Evolutionary conservation across 352 stramenopile genomes (phyloP).

Genomic region (Vaucheria bursata): DNA sequence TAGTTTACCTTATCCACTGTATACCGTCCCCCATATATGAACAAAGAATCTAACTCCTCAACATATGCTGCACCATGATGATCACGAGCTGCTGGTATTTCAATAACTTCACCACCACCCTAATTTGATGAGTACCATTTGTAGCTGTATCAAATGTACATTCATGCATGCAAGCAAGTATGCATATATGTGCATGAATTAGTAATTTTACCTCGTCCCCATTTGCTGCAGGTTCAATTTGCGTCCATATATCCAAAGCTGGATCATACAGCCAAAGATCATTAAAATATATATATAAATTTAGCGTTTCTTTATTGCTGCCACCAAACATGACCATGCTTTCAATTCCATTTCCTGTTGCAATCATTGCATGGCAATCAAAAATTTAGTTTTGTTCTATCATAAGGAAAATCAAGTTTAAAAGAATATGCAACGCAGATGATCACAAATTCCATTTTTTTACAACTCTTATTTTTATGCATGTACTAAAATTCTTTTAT

Average conservation of each 20-base stretch:
- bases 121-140: not conserved
- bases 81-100: not conserved
- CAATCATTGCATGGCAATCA: not conserved
- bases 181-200: not conserved
- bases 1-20: conserved; percentile 15
- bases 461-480: not conserved
- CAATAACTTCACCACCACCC: not conserved
- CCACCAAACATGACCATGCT: conserved; percentile 3
- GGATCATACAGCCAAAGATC: conserved; percentile 38
- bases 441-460: not conserved
- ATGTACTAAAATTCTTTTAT: not conserved
- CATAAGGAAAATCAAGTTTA: not conserved
- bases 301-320: not conserved
- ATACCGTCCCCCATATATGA: conserved; percentile 26
- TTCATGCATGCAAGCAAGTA: not conserved
- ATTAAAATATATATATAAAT: conserved; percentile 27
- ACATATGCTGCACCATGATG: conserved; percentile 10
- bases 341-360: not conserved
- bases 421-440: not conserved
- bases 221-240: conserved; percentile 18
- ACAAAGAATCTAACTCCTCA: conserved; percentile 22
- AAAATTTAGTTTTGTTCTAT: not conserved
- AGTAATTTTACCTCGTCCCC: not conserved
- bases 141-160: not conserved
- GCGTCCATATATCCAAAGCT: conserved; percentile 9